These are phyloP conservation scores for Corchorus olitorius DNA, from an alignment of 345 rosid species.

Conservation along the genomic window DNA sequence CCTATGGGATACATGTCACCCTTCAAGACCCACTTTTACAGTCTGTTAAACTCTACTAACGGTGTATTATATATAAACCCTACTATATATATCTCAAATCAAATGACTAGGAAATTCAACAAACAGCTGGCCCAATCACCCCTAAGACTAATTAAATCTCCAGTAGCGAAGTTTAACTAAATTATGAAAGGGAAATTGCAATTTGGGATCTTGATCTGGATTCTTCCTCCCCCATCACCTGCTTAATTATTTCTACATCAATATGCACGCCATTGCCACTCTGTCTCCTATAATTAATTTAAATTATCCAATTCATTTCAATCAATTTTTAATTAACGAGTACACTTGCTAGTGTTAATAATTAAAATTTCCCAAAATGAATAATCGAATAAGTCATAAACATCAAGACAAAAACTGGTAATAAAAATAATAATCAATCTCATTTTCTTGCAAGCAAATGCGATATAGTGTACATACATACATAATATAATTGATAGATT, in stretches of 20 bases:
- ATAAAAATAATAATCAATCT: neutral
- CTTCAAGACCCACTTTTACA: too few relatives aligned
- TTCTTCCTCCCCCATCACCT: too few relatives aligned
- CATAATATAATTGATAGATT: neutral
- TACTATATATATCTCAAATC: neutral
- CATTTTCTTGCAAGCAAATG: conserved; percentile 25
- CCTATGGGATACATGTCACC: too few relatives aligned
- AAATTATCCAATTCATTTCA: conserved; percentile 13
- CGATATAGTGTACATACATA: conserved; percentile 12
- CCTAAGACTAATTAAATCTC: neutral
- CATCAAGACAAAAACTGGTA: conserved; percentile 7
- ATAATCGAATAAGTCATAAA: conserved; percentile 3
- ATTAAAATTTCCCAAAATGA: neutral
- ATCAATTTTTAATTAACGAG: neutral
- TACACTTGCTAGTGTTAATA: neutral
- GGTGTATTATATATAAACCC: too few relatives aligned
- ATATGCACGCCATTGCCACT: conserved; percentile 1
- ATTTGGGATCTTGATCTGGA: too few relatives aligned
- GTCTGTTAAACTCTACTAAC: too few relatives aligned
- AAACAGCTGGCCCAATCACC: neutral
- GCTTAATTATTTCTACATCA: neutral
- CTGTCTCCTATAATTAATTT: neutral
- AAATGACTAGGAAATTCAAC: neutral
- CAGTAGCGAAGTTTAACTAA: neutral
- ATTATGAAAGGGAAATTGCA: neutral